A percentile compares a stretch with the other conserved stretches of the same genome.
Evolutionary conservation across 1,284 basidiomycete species (phyloP).

Genomic region (Dichomitus squalens): DNA sequence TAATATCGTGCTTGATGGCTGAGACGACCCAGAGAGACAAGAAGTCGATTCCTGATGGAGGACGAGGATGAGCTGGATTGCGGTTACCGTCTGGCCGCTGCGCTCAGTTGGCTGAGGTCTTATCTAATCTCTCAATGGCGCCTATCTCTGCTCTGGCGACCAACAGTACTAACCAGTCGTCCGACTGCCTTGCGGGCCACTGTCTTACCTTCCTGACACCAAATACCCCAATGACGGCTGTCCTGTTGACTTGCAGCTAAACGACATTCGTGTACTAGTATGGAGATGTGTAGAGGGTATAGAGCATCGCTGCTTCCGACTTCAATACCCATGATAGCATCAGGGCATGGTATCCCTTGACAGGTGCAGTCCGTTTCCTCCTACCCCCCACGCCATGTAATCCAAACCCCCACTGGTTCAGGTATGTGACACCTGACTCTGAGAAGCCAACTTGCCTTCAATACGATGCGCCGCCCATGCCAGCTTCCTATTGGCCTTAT

Average conservation of each 20-base stretch:
- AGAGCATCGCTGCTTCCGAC: too few species aligned
- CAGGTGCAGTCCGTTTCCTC: too few species aligned
- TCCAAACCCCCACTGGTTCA: neutral
- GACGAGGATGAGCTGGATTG: neutral
- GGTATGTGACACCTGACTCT: neutral
- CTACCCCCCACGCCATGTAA: neutral
- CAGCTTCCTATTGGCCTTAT: neutral
- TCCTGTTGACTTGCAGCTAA: too few species aligned
- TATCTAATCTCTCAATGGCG: slow-evolving; percentile 2
- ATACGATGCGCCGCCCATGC: neutral
- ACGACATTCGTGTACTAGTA: too few species aligned
- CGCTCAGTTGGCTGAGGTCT: neutral
- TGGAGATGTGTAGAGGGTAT: too few species aligned
- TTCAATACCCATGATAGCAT: too few species aligned
- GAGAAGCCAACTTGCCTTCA: neutral
- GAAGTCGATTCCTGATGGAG: neutral
- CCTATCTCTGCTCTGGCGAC: too few species aligned
- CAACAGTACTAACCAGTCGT: too few species aligned
- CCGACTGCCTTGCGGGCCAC: too few species aligned
- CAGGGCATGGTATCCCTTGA: too few species aligned
- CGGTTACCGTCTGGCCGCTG: neutral
- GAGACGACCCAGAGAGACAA: neutral
- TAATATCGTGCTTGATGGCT: neutral
- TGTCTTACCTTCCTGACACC: too few species aligned
- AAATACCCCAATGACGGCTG: too few species aligned